phyloP scores from a whole-genome alignment of 164 flowering plant genomes.

The Buxus sempervirens region DNA sequence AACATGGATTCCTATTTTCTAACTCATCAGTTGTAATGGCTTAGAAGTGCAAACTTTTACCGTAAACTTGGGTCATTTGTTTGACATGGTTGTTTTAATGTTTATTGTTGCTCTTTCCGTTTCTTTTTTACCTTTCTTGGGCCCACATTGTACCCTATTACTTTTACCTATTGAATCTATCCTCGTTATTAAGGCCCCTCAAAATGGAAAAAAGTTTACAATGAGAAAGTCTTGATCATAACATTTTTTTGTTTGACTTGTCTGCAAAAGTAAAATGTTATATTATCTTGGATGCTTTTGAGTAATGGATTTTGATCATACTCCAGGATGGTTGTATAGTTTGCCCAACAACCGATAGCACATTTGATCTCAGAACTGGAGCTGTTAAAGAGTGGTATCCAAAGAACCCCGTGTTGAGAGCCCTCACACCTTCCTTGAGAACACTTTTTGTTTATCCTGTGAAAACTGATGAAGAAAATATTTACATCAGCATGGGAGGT shows the following conservation, averaged over 20 bases:
- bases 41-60: no score
- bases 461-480: conserved; percentile 72
- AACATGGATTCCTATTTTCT: no score
- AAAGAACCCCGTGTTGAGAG: conserved; percentile 84
- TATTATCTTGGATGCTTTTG: background rate
- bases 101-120: no score
- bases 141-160: no score
- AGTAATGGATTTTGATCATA: background rate
- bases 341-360: conserved; percentile 93
- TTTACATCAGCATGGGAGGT: conserved; percentile 59
- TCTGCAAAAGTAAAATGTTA: background rate
- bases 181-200: no score
- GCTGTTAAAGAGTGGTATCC: conserved; percentile 88
- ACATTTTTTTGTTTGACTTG: background rate
- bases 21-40: no score
- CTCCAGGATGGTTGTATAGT: conserved; percentile 87
- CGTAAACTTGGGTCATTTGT: no score
- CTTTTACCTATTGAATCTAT: no score
- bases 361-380: conserved; percentile 81
- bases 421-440: conserved; percentile 78
- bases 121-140: no score
- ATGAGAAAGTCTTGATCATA: no score
- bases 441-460: conserved; percentile 73
- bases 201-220: no score
- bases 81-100: no score